phyloP scores from a whole-genome alignment of 176 grass and related monocot species.

The Aechmea fasciata region DNA sequence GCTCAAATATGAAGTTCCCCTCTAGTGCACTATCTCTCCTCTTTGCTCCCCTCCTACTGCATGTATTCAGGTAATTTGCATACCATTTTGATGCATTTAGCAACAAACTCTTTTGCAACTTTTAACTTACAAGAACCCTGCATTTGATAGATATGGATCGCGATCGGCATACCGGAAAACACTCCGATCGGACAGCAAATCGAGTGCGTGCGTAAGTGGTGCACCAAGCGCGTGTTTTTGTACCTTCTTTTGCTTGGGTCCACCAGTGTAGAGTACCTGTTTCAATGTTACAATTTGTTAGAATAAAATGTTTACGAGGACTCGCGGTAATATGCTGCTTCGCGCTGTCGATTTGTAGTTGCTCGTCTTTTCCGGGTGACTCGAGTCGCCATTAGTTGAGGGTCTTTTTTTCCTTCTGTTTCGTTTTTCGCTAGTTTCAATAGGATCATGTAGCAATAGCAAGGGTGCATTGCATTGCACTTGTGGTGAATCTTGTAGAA shows the following conservation, averaged over 20 bases:
- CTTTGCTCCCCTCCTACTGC: not conserved
- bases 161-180: not conserved
- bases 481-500: too few relatives aligned
- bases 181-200: not conserved
- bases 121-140: not conserved
- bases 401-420: too few relatives aligned
- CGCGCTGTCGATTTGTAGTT: too few relatives aligned
- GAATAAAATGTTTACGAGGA: not conserved
- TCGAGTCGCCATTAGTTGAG: too few relatives aligned
- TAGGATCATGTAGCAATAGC: too few relatives aligned
- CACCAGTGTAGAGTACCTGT: not conserved
- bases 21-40: not conserved
- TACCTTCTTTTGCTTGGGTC: not conserved
- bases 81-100: not conserved
- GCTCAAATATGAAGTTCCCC: not conserved
- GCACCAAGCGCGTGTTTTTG: not conserved
- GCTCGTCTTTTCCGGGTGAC: too few relatives aligned
- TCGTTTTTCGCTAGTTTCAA: too few relatives aligned
- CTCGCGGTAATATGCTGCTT: too few relatives aligned
- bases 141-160: not conserved
- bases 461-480: too few relatives aligned
- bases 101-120: not conserved
- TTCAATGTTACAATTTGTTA: not conserved
- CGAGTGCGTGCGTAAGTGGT: not conserved
- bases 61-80: not conserved